Base-by-base conservation (phyloP, 1,284 basidiomycete genomes). In the Malassezia japonica region DNA sequence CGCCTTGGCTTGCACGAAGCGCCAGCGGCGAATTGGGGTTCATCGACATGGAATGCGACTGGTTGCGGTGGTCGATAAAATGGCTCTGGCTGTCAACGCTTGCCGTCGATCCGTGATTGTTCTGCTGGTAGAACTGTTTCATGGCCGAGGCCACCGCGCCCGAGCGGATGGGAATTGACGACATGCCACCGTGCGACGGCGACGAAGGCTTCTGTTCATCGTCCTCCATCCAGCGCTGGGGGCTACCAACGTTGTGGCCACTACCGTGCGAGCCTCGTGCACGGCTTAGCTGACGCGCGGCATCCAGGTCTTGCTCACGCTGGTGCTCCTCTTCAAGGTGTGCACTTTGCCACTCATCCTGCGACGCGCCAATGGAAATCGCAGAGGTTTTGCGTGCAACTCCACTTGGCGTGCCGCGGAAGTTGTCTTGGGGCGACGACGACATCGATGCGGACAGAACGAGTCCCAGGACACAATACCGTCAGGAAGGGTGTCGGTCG, bases 21-120 rank as follows among this genome's bases (percentile, higher is more conserved):
- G 60, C 63, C 6, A 65, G 60, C 12, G 61, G 63, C 3, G 61
- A 66, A 44, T 61, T 59, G 6, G 61, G 57, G 35, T 65, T 55
- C 23, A 49, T 27, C 34, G 64, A 62, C 31, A 64, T 53, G 15
- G 62, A 65, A 48, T 65, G 64, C 6, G 65, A 64, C 43, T 72
- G 67, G 42, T 62, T 62, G 42, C 70, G 66, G 38, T 72, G 70
- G 50, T 72, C 70, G 53, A 72, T 72, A 39, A 64, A 72, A 48
- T 72, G 64, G 31, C 56, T 60, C 35, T 66, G 64, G 33, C 64
- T 67, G 57, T 72, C 68, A 29, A 72, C 50, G 35, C 59, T 62
- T 38, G 68, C 60, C 50, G 65, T 65, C 45, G 64, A 67, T 1
- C 66, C 70, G 37, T 62, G 58, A 31, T 60, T 54, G 7, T 64